Evolutionary conservation across 805 yeast genomes (phyloP).

Genomic region (Spathaspora girioi): DNA sequence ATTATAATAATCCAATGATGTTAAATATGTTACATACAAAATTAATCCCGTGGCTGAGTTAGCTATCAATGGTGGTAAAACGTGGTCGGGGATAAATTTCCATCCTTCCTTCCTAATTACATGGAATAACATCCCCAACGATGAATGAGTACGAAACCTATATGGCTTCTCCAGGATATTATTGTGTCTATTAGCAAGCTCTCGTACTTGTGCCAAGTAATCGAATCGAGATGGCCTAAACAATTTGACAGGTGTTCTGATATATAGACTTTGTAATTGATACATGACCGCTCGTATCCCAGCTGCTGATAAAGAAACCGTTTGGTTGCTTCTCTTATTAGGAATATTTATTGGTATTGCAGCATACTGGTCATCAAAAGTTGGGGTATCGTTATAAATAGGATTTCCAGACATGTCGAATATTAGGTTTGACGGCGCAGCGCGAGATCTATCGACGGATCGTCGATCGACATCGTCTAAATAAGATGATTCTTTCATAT

Average conservation of each 20-base stretch:
- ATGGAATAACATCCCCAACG: slow-evolving; percentile 66
- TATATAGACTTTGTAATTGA: slow-evolving; percentile 72
- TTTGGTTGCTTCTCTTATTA: slow-evolving; percentile 27
- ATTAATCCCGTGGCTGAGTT: slow-evolving; percentile 88
- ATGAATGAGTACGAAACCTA: slow-evolving; percentile 66
- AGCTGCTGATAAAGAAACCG: slow-evolving; percentile 79
- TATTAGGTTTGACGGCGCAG: background rate
- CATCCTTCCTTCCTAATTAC: slow-evolving; percentile 80
- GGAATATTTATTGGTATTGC: background rate
- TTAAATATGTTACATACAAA: slow-evolving; percentile 76
- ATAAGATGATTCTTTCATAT: background rate
- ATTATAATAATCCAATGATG: slow-evolving; percentile 38
- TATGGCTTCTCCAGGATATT: slow-evolving; percentile 46
- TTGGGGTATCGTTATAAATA: background rate
- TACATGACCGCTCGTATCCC: slow-evolving; percentile 81
- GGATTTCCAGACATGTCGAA: background rate
- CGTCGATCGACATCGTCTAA: background rate
- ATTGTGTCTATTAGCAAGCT: slow-evolving; percentile 43
- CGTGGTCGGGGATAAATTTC: slow-evolving; percentile 79
- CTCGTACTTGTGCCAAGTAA: slow-evolving; percentile 67
- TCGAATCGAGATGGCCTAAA: slow-evolving; percentile 91
- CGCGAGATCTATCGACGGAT: background rate
- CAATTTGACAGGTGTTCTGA: slow-evolving; percentile 78
- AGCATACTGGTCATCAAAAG: background rate
- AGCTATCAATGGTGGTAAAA: slow-evolving; percentile 83